phyloP scores from a whole-genome alignment of 139 green algal species.

The Haematococcus lacustris region DNA sequence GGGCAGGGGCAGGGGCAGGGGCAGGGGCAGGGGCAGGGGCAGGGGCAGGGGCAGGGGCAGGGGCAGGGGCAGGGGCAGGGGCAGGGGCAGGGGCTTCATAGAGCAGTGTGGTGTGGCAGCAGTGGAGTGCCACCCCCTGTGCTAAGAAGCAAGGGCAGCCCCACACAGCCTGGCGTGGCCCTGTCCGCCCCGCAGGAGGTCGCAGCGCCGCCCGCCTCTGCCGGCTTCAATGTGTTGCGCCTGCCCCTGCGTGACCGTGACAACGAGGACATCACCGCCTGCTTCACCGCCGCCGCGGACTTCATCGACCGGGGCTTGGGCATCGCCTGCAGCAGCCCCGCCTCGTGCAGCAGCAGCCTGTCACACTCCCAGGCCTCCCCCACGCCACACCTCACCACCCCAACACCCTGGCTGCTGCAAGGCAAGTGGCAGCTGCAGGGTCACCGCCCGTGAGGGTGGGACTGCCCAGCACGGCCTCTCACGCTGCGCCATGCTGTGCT shows the following conservation, averaged over 20 bases:
- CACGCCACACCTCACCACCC: not conserved
- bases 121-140: not conserved
- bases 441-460: not conserved
- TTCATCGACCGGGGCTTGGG: constrained; percentile 51
- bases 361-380: no score
- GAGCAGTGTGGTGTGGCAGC: not conserved
- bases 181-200: no score
- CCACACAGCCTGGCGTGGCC: no score
- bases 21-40: no score
- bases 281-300: constrained; percentile 43
- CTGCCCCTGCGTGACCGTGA: constrained; percentile 68
- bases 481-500: not conserved
- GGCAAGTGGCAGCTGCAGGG: not conserved
- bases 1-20: no score
- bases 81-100: no score
- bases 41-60: no score
- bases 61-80: no score
- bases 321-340: not conserved
- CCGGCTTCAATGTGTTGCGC: constrained; percentile 43
- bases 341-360: not conserved
- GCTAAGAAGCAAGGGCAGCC: not conserved
- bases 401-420: not conserved
- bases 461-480: not conserved
- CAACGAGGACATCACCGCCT: constrained; percentile 61
- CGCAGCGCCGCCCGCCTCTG: constrained; percentile 17